These are phyloP conservation scores for Mikania micrantha DNA, from an alignment of 129 eudicot species.

Conservation along the genomic window DNA sequence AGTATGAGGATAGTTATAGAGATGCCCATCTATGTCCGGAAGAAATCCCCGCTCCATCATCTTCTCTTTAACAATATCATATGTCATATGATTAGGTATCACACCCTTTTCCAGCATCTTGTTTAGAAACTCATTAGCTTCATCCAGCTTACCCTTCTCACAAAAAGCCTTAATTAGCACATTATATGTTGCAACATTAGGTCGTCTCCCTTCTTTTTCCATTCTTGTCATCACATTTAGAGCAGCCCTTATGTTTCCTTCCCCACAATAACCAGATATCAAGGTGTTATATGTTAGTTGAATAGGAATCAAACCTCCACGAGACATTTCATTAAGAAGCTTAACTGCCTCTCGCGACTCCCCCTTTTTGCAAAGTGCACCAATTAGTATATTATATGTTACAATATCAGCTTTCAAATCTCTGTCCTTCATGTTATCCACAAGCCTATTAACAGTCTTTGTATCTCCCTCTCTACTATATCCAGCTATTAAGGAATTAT, in stretches of 20 bases:
- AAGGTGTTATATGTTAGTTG: conserved; percentile 63
- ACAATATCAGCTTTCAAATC: conserved; percentile 54
- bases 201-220: conserved; percentile 70
- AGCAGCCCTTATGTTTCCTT: conserved; percentile 63
- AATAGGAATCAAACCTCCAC: conserved; percentile 51
- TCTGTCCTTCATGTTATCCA: conserved; percentile 49
- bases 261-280: conserved; percentile 68
- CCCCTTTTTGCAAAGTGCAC: conserved; percentile 67
- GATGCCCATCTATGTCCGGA: conserved; percentile 90
- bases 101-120: conserved; percentile 93
- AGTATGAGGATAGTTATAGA: conserved; percentile 38
- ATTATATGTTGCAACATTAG: conserved; percentile 73
- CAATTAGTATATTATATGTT: conserved; percentile 62
- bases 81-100: conserved; percentile 63
- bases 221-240: conserved; percentile 54
- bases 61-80: conserved; percentile 71
- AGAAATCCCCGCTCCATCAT: conserved; percentile 80
- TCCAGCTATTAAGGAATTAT: conserved; percentile 71
- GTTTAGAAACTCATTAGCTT: conserved; percentile 69
- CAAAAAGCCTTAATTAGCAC: conserved; percentile 74
- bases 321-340: conserved; percentile 66
- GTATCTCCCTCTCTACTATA: conserved; percentile 38
- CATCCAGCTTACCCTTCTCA: conserved; percentile 62
- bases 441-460: conserved; percentile 40
- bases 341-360: conserved; percentile 55